A percentile compares a stretch with the other conserved stretches of the same genome.
These are phyloP conservation scores for Kodamaea hsintzibuensis DNA, from an alignment of 805 yeast species.

Conservation along the genomic window DNA sequence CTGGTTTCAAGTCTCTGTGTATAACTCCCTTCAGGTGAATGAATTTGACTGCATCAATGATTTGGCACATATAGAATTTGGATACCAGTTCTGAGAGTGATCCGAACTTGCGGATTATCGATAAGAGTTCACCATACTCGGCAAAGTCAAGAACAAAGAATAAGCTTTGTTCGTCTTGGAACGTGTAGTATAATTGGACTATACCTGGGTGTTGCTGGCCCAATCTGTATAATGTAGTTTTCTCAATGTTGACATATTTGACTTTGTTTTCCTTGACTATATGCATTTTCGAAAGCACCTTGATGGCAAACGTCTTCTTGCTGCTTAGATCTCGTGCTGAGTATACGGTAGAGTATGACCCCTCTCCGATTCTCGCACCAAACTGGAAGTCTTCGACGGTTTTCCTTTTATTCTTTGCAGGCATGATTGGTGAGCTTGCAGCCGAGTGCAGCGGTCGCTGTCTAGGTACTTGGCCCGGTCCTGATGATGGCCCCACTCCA, in stretches of 20 bases:
- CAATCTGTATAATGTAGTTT: slow-evolving; percentile 79
- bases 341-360: slow-evolving; percentile 92
- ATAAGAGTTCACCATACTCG: slow-evolving; percentile 88
- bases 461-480: neutral
- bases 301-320: slow-evolving; percentile 80
- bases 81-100: slow-evolving; percentile 73
- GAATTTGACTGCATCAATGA: slow-evolving; percentile 86
- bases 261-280: slow-evolving; percentile 92
- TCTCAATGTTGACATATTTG: slow-evolving; percentile 94
- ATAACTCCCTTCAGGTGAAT: slow-evolving; percentile 89
- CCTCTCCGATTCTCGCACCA: slow-evolving; percentile 89
- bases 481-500: neutral
- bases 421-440: neutral
- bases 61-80: slow-evolving; percentile 79
- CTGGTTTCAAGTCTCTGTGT: slow-evolving; percentile 94
- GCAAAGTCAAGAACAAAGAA: slow-evolving; percentile 95
- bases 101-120: slow-evolving; percentile 75
- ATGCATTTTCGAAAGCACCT: slow-evolving; percentile 87
- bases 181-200: slow-evolving; percentile 87
- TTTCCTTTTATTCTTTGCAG: slow-evolving; percentile 29
- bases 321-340: slow-evolving; percentile 80
- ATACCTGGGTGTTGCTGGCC: slow-evolving; percentile 92
- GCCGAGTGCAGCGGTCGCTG: neutral
- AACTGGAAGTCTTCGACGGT: slow-evolving; percentile 85
- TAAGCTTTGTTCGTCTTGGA: slow-evolving; percentile 85